Conservation (phyloP, 2,329 filamentous ascomycete genomes). For the Xylaria sp. region DNA sequence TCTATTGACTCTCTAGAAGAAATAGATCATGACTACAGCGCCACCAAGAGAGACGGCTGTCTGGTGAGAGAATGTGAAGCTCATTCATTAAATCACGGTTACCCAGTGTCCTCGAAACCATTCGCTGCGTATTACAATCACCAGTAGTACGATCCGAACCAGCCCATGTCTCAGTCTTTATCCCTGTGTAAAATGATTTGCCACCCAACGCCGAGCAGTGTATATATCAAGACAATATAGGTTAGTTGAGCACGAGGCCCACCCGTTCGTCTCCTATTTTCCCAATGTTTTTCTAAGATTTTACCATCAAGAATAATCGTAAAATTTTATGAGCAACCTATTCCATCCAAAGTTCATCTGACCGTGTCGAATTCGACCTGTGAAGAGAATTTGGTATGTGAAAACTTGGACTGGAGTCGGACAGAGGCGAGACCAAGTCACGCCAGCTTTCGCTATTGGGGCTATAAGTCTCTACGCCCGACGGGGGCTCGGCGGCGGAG, state of each 20-base stretch:
- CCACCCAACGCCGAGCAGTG: conserved; percentile 9
- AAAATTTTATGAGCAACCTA: too few species aligned
- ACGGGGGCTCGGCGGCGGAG: conserved; percentile 40
- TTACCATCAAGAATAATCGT: too few species aligned
- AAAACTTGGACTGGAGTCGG: conserved; percentile 45
- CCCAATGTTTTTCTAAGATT: too few species aligned
- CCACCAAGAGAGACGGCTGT: neutral
- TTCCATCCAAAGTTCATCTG: conserved; percentile 55
- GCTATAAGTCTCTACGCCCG: conserved; percentile 35
- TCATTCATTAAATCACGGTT: conserved; percentile 8
- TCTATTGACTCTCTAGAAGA: neutral
- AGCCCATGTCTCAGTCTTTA: neutral
- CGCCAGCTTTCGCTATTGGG: conserved; percentile 33
- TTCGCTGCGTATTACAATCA: neutral
- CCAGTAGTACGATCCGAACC: conserved; percentile 1
- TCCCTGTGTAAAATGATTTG: conserved; percentile 13
- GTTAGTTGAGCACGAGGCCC: neutral
- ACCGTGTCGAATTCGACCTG: conserved; percentile 54
- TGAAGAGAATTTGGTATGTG: conserved; percentile 42
- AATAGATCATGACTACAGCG: conserved; percentile 7
- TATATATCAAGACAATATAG: neutral
- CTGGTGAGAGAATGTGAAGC: neutral
- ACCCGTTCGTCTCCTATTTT: conserved; percentile 36
- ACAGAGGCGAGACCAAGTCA: conserved; percentile 53
- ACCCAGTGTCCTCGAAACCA: neutral